A percentile compares a stretch with the other conserved stretches of the same genome.
Evolutionary conservation across 768 basidiomycete genomes (phyloP).

Genomic region (Boletus huronensis): DNA sequence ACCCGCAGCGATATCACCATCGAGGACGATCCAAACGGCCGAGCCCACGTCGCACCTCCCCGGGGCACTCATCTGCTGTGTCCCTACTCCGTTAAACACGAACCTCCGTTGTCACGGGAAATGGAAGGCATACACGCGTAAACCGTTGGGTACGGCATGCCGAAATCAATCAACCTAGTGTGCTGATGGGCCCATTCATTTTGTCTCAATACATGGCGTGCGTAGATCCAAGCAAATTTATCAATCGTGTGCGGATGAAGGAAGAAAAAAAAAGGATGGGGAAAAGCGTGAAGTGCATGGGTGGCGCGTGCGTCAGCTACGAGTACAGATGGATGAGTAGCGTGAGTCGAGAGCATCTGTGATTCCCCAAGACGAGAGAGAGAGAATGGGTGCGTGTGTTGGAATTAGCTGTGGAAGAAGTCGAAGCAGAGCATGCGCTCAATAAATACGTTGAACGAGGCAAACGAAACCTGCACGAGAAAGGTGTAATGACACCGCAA

Average conservation of each 20-base stretch:
- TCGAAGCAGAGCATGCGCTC: slow-evolving; percentile 9
- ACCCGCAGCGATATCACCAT: not conserved
- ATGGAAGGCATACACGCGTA: not conserved
- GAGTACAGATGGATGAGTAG: slow-evolving; percentile 23
- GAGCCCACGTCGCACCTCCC: slow-evolving; percentile 7
- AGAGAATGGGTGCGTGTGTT: not conserved
- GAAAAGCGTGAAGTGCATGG: slow-evolving; percentile 5
- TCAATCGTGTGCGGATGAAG: not conserved
- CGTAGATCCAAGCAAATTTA: slow-evolving; percentile 23
- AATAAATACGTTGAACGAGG: slow-evolving; percentile 16
- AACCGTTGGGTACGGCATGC: not conserved
- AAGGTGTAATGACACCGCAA: slow-evolving; percentile 10
- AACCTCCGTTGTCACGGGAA: not conserved
- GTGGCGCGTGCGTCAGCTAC: slow-evolving; percentile 14
- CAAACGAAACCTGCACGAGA: slow-evolving; percentile 6
- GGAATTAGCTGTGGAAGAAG: slow-evolving; percentile 1
- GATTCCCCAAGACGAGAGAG: slow-evolving; percentile 1
- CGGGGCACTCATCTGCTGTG: not conserved
- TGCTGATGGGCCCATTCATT: slow-evolving; percentile 4
- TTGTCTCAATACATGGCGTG: slow-evolving; percentile 10
- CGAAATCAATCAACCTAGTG: not conserved
- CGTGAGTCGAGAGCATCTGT: slow-evolving; percentile 2
- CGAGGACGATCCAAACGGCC: not conserved
- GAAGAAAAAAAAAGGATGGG: not conserved
- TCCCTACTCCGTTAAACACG: not conserved